Evolutionary conservation across 129 eudicot species (phyloP), one percentile per base, ranked within the genome.

Genomic region (Flaveria ramosissima): DNA sequence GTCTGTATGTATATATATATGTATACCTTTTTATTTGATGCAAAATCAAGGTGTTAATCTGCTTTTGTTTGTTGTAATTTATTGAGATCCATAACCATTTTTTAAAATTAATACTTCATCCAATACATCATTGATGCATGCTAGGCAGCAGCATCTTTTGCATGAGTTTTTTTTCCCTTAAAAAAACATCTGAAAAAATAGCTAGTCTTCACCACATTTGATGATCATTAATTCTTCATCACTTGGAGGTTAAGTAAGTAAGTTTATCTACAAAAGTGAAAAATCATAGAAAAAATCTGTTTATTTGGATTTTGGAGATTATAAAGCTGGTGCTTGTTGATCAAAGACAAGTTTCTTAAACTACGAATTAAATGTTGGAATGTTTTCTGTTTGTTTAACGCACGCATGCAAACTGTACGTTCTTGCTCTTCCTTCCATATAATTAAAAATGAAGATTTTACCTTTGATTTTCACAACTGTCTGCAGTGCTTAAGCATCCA

Each of bases 401-500:
- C 11, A 11, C 15, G 27, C 41, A 19, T 56, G 60, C 76, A 75
- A 53, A 42, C 41, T 36, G 41, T 36, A 10, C 15, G 66, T 59
- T 59, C 66, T 59, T 59, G 66, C 6, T 13, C 63, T 57, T 21
- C 36, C 16, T 1, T 57, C n/a, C 15, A 3, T 21, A 59, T 59
- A 7, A 9, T 59, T 10, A 23, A 9, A 10, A 59, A 12, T 50
- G 7, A 13, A 55, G 17, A 17, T 55, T 55, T 26, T 55, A 55
- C 73, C 53, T 70, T 36, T 60, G 27, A 19, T 53, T 60, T 80
- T 74, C 23, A 23, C 52, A 51, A 51, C 21, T 76, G 73, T 51
- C 66, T 77, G 80, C n/a, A n/a, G n/a, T 60, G 70, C 76, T 78
- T 43, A 30, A 48, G 66, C 72, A 21, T 71, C 72, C 77, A 79